These are phyloP conservation scores for Trichoderma gamsii DNA, from an alignment of 495 filamentous ascomycete species.

Conservation along the genomic window DNA sequence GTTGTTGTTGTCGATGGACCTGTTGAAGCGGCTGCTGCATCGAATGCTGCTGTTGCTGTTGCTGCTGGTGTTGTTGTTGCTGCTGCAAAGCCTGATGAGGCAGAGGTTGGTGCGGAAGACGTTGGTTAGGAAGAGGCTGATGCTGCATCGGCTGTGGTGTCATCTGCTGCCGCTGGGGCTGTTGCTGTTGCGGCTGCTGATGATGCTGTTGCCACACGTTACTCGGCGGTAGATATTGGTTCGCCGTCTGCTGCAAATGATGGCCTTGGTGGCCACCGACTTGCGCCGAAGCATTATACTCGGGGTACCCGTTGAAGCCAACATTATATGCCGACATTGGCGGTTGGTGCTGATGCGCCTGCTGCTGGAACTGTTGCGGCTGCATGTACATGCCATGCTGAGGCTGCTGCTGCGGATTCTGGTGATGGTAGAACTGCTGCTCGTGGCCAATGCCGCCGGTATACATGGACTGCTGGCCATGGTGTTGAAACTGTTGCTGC, in stretches of 20 bases:
- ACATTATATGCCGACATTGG: neutral
- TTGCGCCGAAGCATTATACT: neutral
- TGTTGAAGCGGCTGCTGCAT: slow-evolving; percentile 12
- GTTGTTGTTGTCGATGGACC: slow-evolving; percentile 16
- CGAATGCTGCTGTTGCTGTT: neutral
- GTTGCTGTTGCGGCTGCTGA: neutral
- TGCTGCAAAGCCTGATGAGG: neutral
- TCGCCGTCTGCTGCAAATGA: neutral
- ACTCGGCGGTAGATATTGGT: slow-evolving; percentile 3
- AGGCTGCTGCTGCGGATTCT: slow-evolving; percentile 4
- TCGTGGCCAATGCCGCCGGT: neutral
- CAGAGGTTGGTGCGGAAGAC: neutral
- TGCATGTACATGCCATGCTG: slow-evolving; percentile 4
- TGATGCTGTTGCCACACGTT: slow-evolving; percentile 14
- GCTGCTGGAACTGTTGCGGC: slow-evolving; percentile 7
- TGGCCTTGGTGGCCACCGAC: neutral
- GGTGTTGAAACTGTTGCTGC: neutral
- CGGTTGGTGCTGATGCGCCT: neutral
- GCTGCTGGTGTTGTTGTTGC: neutral
- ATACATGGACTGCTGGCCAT: slow-evolving; percentile 10
- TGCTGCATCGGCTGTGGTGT: neutral
- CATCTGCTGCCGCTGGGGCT: slow-evolving; percentile 9
- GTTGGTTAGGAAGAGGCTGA: neutral
- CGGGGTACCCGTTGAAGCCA: neutral
- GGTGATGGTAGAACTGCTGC: slow-evolving; percentile 13